Evolutionary conservation across 139 green algal genomes (phyloP), one percentile per base, ranked within the genome.

Genomic region (Zygnema circumcarinatum): DNA sequence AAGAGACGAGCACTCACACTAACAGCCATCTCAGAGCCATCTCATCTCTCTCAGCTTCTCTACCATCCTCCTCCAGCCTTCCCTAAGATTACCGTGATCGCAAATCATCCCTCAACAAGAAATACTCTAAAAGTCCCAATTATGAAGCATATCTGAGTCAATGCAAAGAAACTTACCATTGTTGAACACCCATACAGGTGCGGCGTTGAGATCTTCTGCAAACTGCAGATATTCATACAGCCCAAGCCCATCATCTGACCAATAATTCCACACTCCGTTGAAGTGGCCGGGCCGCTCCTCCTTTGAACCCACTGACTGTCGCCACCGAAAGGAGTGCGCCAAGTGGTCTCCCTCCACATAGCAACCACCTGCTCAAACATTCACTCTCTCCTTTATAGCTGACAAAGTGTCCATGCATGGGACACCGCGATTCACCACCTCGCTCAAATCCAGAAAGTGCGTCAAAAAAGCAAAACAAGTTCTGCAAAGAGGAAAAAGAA

Each of bases 221-320:
- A 95, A 74, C 84, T 89, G 81, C 0, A 96, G 93, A 88, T 95
- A 96, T 84, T 96, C 94, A 83, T 92, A 96, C 36, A 95, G 87
- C 33, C 92, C 92, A 36, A 96, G 79, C 2, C 90, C 93, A 56
- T 96, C 94, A 2, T 93, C 93, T 41, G 84, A 93, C 93, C 93
- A 96, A 75, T 96, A 96, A 22, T 86, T 88, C 94, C 94, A 96
- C 36, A 93, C 79, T 39, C 47, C 86, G 67, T 95, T 95, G 38
- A 86, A 76, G 87, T 96, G 94, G 1, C 94, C 94, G 2, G 92
- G 85, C 0, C 94, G 90, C 25, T 88, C 68, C 72, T 92, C 90
- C 25, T 78, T 67, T 0, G 22, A 47, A 22, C 94, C 94, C 1
- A 96, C 20, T 0, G 84, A 56, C 0, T 81, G 1, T 73, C 93